A percentile compares a stretch with the other conserved stretches of the same genome.
Conservation (phyloP, 768 basidiomycete genomes). For the Ephemerocybe angulata region DNA sequence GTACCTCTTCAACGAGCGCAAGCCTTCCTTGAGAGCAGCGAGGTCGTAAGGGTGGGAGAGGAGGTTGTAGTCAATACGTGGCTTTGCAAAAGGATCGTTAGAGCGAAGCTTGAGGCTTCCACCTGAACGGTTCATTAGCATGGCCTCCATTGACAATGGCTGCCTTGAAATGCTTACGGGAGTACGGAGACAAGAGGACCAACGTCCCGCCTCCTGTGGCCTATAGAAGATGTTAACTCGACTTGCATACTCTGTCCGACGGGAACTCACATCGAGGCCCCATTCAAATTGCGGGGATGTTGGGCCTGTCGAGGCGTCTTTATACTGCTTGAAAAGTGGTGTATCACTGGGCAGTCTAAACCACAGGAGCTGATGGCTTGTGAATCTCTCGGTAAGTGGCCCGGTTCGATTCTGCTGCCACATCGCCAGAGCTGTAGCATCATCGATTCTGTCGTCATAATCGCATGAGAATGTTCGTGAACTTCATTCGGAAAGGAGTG, state of each 20-base stretch:
- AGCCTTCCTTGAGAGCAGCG: conserved; percentile 2
- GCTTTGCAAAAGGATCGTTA: conserved; percentile 22
- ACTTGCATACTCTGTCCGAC: not conserved
- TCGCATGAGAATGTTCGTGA: not conserved
- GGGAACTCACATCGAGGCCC: conserved; percentile 18
- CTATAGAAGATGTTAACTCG: not conserved
- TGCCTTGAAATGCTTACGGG: not conserved
- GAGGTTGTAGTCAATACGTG: conserved; percentile 11
- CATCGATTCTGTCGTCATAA: not conserved
- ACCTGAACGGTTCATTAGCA: not conserved
- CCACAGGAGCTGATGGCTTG: conserved; percentile 7
- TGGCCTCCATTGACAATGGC: not conserved
- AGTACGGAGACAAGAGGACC: not conserved
- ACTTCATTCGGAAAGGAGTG: not conserved
- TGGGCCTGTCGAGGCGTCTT: conserved; percentile 11
- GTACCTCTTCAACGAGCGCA: conserved; percentile 9
- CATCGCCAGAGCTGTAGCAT: not conserved
- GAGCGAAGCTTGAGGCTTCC: conserved; percentile 19
- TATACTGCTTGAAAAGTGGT: conserved; percentile 2
- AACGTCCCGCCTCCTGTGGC: not conserved
- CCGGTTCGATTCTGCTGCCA: conserved; percentile 10
- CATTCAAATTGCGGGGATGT: conserved; percentile 11
- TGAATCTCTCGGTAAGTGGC: not conserved
- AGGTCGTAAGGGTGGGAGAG: conserved; percentile 8
- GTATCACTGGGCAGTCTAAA: conserved; percentile 3